These are phyloP conservation scores for Kwoniella botswanensis DNA, from an alignment of 768 basidiomycete species.

Conservation along the genomic window DNA sequence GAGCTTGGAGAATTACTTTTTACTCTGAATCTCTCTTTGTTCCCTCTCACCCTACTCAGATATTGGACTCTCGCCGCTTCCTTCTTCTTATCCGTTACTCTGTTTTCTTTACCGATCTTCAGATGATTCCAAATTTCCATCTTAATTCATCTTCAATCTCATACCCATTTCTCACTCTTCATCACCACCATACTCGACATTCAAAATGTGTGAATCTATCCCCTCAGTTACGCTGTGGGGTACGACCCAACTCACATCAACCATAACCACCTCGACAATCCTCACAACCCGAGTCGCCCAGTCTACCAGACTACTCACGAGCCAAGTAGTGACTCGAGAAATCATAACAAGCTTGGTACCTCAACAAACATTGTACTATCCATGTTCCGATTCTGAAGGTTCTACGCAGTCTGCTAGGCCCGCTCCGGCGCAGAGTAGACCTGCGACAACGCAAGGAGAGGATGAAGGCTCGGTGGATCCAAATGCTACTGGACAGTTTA, in stretches of 20 bases:
- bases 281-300: constrained; percentile 5
- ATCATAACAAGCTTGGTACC: constrained; percentile 32
- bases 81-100: neutral
- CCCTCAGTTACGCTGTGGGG: constrained; percentile 38
- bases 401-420: neutral
- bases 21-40: neutral
- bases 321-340: neutral
- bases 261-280: constrained; percentile 12
- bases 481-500: constrained; percentile 18
- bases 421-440: neutral
- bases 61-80: neutral
- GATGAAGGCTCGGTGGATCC: constrained; percentile 8
- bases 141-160: neutral
- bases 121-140: neutral
- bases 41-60: neutral
- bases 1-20: neutral
- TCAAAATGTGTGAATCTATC: constrained; percentile 18
- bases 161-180: neutral
- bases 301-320: constrained; percentile 3
- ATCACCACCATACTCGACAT: neutral
- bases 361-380: constrained; percentile 35
- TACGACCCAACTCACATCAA: constrained; percentile 31
- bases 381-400: constrained; percentile 15
- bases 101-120: neutral
- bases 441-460: neutral